phyloP scores from a whole-genome alignment of 2,329 filamentous ascomycete species.

The Penicillium freii region DNA sequence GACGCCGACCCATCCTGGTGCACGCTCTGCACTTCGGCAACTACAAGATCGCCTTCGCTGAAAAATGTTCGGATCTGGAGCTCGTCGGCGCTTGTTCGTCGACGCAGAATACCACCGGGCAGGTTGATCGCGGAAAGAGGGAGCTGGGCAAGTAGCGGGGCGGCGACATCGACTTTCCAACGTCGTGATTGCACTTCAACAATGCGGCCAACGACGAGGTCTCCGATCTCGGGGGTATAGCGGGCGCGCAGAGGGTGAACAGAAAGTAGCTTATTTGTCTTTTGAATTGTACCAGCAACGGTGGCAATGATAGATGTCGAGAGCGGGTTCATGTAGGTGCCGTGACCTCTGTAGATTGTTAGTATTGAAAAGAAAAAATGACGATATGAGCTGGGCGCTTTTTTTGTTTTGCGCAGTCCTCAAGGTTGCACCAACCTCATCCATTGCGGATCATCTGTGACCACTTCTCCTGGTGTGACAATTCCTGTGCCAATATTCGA shows the following conservation, averaged over 20 bases:
- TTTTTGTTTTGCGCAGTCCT: background rate
- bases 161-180: conserved; percentile 93
- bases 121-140: conserved; percentile 90
- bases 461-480: conserved; percentile 82
- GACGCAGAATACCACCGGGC: conserved; percentile 85
- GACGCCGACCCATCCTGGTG: conserved; percentile 82
- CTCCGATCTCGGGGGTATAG: conserved; percentile 94
- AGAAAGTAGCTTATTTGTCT: conserved; percentile 95
- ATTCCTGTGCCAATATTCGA: conserved; percentile 50
- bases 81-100: conserved; percentile 92
- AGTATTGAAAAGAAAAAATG: conserved; percentile 4
- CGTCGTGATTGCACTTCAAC: conserved; percentile 89
- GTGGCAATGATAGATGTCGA: conserved; percentile 76
- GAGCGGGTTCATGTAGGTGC: conserved; percentile 70
- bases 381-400: background rate
- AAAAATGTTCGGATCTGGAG: conserved; percentile 98
- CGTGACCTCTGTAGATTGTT: conserved; percentile 68
- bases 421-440: conserved; percentile 57
- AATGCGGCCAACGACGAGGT: conserved; percentile 90
- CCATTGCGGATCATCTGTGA: conserved; percentile 93
- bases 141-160: conserved; percentile 78
- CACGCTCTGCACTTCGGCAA: conserved; percentile 90
- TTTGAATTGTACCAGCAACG: conserved; percentile 83
- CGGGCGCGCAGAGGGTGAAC: conserved; percentile 86
- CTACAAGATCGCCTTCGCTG: conserved; percentile 86